Evolutionary conservation across 768 basidiomycete species (phyloP).

Genomic region (Tephrocybe sp.): DNA sequence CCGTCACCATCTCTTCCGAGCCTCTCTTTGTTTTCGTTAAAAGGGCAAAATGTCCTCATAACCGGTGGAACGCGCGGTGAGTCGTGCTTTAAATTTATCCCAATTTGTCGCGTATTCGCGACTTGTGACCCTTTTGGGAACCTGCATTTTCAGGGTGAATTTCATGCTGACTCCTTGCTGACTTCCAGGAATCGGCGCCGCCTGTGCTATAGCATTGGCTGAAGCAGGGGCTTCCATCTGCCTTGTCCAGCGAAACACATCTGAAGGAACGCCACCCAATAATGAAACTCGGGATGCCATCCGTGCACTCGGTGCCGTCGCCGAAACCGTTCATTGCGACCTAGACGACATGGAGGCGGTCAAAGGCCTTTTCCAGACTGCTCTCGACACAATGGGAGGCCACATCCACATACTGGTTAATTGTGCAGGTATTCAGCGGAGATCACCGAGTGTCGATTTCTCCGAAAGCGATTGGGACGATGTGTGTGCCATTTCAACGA

Average conservation of each 20-base stretch:
- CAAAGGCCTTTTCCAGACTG: slow-evolving; percentile 38
- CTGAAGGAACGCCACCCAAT: slow-evolving; percentile 21
- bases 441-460: slow-evolving; percentile 60
- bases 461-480: slow-evolving; percentile 68
- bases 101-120: slow-evolving; percentile 5
- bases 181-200: slow-evolving; percentile 45
- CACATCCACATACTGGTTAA: slow-evolving; percentile 65
- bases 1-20: slow-evolving; percentile 47
- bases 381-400: slow-evolving; percentile 37
- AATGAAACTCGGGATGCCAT: slow-evolving; percentile 32
- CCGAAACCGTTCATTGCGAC: slow-evolving; percentile 38
- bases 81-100: slow-evolving; percentile 9
- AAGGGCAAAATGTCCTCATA: slow-evolving; percentile 67
- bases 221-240: slow-evolving; percentile 48
- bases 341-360: slow-evolving; percentile 39
- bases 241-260: slow-evolving; percentile 38
- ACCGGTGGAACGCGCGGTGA: slow-evolving; percentile 79
- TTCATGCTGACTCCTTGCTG: background rate
- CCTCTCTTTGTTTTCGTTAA: slow-evolving; percentile 63
- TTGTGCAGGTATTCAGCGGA: slow-evolving; percentile 63
- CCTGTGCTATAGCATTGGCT: slow-evolving; percentile 47
- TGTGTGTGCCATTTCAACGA: slow-evolving; percentile 32
- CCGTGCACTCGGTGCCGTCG: slow-evolving; percentile 26
- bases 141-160: background rate
- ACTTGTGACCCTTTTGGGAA: slow-evolving; percentile 4